Percentiles rank a stretch among this genome's conserved stretches.
phyloP scores from a whole-genome alignment of 129 eudicot genomes.

The Ambrosia trifida region DNA sequence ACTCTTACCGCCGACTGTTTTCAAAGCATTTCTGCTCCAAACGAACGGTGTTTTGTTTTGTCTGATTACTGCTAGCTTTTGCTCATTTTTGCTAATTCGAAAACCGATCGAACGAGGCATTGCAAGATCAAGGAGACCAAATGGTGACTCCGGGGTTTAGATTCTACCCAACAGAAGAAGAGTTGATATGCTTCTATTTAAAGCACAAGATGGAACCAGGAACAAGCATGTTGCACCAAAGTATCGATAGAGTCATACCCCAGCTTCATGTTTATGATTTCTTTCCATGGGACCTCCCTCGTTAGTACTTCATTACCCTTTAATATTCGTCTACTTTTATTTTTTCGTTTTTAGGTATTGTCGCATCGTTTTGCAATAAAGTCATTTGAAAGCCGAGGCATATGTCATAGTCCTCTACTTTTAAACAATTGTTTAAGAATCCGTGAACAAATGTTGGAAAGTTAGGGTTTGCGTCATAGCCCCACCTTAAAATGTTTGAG shows the following conservation, averaged over 20 bases:
- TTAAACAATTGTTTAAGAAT: too few species aligned
- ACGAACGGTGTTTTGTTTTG: background rate
- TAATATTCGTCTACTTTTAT: too few species aligned
- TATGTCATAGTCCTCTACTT: too few species aligned
- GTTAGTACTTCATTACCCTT: background rate
- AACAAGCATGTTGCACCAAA: background rate
- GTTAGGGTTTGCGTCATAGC: too few species aligned
- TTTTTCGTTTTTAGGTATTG: too few species aligned
- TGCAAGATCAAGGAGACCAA: background rate
- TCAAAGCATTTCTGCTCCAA: background rate
- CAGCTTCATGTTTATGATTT: background rate
- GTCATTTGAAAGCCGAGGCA: too few species aligned
- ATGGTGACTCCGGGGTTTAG: conserved; percentile 48
- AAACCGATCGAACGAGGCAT: background rate
- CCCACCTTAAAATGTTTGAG: too few species aligned
- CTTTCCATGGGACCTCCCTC: conserved; percentile 19
- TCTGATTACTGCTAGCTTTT: background rate
- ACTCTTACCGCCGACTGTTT: background rate
- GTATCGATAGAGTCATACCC: conserved; percentile 41
- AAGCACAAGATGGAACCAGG: conserved; percentile 37
- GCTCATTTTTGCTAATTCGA: background rate
- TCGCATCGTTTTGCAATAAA: too few species aligned
- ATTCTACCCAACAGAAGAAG: conserved; percentile 69
- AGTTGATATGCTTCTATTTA: conserved; percentile 48
- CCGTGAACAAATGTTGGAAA: too few species aligned